Evolutionary conservation across 2,329 filamentous ascomycete genomes (phyloP).

Genomic region (Grosmannia penicillata): DNA sequence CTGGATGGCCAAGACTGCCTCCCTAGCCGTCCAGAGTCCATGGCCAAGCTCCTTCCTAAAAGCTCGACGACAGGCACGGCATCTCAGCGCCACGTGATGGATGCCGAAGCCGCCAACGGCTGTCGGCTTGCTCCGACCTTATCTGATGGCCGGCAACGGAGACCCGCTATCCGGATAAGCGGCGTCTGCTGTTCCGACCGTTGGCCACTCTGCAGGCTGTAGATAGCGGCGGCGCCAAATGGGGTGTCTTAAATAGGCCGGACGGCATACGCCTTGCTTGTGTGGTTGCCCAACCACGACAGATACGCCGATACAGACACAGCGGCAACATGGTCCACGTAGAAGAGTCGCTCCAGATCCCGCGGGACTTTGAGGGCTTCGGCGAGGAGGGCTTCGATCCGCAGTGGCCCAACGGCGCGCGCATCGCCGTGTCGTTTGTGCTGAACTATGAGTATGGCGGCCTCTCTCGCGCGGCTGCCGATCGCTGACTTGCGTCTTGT

Average conservation of each 20-base stretch:
- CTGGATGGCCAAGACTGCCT: too few species aligned
- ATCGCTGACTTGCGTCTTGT: neutral
- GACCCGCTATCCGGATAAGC: neutral
- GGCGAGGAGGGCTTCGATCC: slow-evolving; percentile 10
- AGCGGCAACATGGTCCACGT: slow-evolving; percentile 6
- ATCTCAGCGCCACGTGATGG: too few species aligned
- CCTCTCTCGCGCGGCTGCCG: neutral
- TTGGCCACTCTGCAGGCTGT: too few species aligned
- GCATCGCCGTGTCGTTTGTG: slow-evolving; percentile 21
- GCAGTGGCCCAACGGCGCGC: slow-evolving; percentile 20
- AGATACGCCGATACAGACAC: neutral
- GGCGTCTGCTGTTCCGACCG: too few species aligned
- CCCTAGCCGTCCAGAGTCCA: too few species aligned
- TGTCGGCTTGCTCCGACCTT: neutral
- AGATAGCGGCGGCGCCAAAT: too few species aligned
- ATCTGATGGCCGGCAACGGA: neutral
- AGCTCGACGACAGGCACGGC: too few species aligned
- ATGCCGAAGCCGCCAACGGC: neutral
- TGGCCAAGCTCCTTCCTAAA: too few species aligned
- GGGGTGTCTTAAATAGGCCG: too few species aligned
- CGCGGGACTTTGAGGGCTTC: slow-evolving; percentile 14
- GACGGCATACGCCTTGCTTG: too few species aligned
- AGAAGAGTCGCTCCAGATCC: slow-evolving; percentile 7
- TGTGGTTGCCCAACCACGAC: neutral
- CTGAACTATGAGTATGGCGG: slow-evolving; percentile 22